Base-by-base conservation (phyloP, 768 basidiomycete genomes). In the Suillus cothurnatus region DNA sequence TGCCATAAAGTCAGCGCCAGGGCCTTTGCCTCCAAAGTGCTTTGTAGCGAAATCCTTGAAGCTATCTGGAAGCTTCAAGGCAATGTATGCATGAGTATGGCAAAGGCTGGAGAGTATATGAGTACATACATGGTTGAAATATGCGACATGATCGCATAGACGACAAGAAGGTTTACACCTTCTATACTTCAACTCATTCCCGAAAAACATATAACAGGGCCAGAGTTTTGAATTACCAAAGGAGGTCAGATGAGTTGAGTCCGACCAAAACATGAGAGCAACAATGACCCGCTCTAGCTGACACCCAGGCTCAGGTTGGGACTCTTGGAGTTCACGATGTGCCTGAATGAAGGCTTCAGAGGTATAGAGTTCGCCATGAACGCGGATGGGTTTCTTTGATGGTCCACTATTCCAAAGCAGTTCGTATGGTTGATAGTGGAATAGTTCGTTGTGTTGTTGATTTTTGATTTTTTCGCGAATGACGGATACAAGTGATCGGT, bases 241-340 rank as follows among this genome's bases (percentile, higher is more conserved):
- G 6, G 68, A 59, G 0, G 75, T 66, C 1, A 80, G 68, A 34
- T 74, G 73, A 4, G 78, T 79, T 1, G 68, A 26, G 67, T 80
- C 78, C 0, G 77, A 79, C 66, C 71, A 75, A 50, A 75, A 68
- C 72, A 77, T 75, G 38, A 74, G 50, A 15, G 65, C 69, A 4
- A 68, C 64, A 52, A 77, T 52, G 2, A 60, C 58, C 1, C 67
- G 59, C 12, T 64, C 64, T 21, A 69, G 49, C 2, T 67, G 34
- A 43, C 73, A 71, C 5, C 60, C 65, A 23, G 63, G 67, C 34
- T 70, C 68, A 3, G 55, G n/a, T 2, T 65, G 66, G 9, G 67
- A 64, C 12, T 68, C 32, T 50, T 72, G 71, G 3, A 74, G 39
- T 32, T 68, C 55, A 4, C 62, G 21, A 41, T 72, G 67, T 12